phyloP scores from a whole-genome alignment of 2,329 filamentous ascomycete genomes.

The Fonsecaea nubica region DNA sequence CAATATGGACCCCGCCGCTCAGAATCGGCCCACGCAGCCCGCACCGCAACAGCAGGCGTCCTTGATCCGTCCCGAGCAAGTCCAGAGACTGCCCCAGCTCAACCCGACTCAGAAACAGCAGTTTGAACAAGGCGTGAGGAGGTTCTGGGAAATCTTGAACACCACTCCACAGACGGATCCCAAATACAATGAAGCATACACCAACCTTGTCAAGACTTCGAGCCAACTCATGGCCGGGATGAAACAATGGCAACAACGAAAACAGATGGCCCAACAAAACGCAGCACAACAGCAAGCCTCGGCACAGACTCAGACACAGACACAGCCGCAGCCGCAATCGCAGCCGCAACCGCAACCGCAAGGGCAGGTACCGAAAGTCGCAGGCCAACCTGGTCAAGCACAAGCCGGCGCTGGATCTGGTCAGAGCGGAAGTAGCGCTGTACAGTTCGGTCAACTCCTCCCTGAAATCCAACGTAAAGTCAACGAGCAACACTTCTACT shows the following conservation, averaged over 20 bases:
- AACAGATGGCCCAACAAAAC: constrained; percentile 41
- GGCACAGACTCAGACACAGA: constrained; percentile 16
- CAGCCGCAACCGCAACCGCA: constrained; percentile 41
- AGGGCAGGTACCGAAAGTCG: constrained; percentile 14
- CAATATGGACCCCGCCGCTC: constrained; percentile 26
- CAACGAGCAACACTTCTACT: constrained; percentile 52
- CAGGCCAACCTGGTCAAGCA: constrained; percentile 13
- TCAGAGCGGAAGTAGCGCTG: constrained; percentile 46
- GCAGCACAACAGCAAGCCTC: constrained; percentile 27
- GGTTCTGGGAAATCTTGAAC: constrained; percentile 61
- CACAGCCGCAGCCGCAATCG: constrained; percentile 25
- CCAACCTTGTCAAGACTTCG: constrained; percentile 59
- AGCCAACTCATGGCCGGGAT: constrained; percentile 60
- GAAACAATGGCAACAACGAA: constrained; percentile 54
- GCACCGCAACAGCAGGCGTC: constrained; percentile 50
- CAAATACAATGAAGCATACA: constrained; percentile 58
- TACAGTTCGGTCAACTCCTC: constrained; percentile 51
- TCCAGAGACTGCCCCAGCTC: constrained; percentile 60
- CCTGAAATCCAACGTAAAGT: constrained; percentile 56
- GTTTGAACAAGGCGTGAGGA: constrained; percentile 61
- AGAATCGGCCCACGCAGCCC: constrained; percentile 28
- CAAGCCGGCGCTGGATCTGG: constrained; percentile 25
- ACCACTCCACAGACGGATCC: constrained; percentile 55
- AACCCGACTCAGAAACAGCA: constrained; percentile 62
- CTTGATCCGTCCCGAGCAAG: constrained; percentile 60